Conservation (phyloP, 208 protist genomes). For the Acanthamoeba sp. region DNA sequence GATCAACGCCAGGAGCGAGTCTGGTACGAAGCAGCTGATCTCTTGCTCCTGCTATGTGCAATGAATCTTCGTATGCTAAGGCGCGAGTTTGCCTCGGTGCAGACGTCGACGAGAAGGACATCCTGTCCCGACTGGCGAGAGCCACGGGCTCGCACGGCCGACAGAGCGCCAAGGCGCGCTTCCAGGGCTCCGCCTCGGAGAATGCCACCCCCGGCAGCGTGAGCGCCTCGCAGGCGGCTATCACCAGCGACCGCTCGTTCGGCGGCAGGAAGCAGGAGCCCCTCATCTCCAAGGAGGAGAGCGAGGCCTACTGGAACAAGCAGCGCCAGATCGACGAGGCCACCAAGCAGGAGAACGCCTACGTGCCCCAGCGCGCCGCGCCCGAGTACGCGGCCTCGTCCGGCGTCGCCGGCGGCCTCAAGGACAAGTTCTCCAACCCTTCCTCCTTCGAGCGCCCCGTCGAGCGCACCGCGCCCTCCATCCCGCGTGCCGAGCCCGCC, state of each 20-base stretch:
- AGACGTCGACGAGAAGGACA: slow-evolving; percentile 30
- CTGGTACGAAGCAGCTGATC: background rate
- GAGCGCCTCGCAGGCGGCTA: background rate
- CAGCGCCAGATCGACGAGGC: slow-evolving; percentile 7
- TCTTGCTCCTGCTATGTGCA: too few relatives aligned
- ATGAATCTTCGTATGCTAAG: too few relatives aligned
- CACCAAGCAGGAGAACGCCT: slow-evolving; percentile 20
- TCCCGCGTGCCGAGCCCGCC: background rate
- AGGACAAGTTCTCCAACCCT: background rate
- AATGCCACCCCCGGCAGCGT: background rate
- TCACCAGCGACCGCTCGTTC: background rate
- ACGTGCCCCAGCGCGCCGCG: slow-evolving; percentile 7
- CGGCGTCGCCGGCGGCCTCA: background rate
- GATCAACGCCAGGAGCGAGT: slow-evolving; percentile 3
- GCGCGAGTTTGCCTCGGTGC: background rate
- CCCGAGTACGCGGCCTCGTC: background rate
- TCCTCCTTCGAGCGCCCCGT: background rate
- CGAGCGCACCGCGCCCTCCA: background rate
- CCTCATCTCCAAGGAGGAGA: slow-evolving; percentile 1
- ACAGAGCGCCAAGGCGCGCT: slow-evolving; percentile 28
- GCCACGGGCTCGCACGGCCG: slow-evolving; percentile 24
- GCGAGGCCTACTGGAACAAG: background rate
- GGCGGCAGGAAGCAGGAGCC: background rate
- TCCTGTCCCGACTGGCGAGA: background rate
- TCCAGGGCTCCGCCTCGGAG: slow-evolving; percentile 1